Base-by-base conservation (phyloP, 306 rosid species). In the Canavalia ensiformis region DNA sequence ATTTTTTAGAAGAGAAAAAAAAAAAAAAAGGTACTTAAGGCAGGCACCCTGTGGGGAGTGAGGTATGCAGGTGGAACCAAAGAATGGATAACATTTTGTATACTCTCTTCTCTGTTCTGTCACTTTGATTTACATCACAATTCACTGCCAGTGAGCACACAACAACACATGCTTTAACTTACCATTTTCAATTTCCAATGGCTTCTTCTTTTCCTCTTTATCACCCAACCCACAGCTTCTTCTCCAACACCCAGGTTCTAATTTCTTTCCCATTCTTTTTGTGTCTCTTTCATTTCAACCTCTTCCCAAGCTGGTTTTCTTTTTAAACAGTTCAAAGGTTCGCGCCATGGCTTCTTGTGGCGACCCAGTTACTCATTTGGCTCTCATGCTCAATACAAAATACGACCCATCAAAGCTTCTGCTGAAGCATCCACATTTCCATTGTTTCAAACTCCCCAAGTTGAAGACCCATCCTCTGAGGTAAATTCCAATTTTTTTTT, bases 221-320 rank as follows among this genome's bases (percentile, higher is more conserved):
- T 55, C 97, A 90, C 1, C 87, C 89, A 72, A 71, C 85, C 0
- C 90, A 76, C 74, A 70, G 88, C 76, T 75, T 91, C 90, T 52
- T 88, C 85, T 83, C 92, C 72, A 82, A 76, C 46, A 72, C 92
- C 39, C 93, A 88, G 98, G 94, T 91, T 62, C 81, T 46, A 34
- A 35, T 67, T 74, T 68, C 74, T 71, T 46, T 25, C 49, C 33
- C 63, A 49, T 47, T 59, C 8, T 46, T 5, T 74, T 29, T 74
- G 5, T 68, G 7, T 60, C 47, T 39, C 30, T 45, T 39, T 1
- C 13, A 13, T 63, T 44, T 54, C 34, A 18, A 25, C 13, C 66
- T 65, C 30, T 77, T 47, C 13, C 80, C 75, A 37, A 75, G 10
- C 28, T 39, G 33, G 1, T 71, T 44, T 73, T 13, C 75, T 45